phyloP scores from a whole-genome alignment of 345 rosid genomes.

The Eucalyptus fibrosa region DNA sequence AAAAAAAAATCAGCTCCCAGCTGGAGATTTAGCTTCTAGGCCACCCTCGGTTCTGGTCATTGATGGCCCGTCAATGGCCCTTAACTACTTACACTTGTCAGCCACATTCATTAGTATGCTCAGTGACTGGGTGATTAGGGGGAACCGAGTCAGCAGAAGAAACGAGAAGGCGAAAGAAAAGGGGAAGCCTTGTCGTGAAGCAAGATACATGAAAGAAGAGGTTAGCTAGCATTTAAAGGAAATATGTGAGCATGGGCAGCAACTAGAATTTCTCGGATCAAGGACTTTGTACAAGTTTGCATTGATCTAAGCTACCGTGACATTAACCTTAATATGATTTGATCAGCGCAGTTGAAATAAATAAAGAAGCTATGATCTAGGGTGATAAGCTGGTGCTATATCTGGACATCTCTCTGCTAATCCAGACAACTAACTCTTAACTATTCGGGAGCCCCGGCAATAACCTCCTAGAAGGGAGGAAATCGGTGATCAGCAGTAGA shows the following conservation, averaged over 20 bases:
- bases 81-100: not conserved
- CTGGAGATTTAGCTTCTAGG: not conserved
- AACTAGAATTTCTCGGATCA: not conserved
- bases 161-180: not conserved
- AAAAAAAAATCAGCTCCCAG: not conserved
- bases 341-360: not conserved
- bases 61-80: not conserved
- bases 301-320: not conserved
- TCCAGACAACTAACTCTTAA: not conserved
- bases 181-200: not conserved
- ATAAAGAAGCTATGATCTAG: not conserved
- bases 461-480: not conserved
- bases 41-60: not conserved
- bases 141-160: not conserved
- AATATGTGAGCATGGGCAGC: not conserved
- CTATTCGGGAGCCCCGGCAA: not conserved
- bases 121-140: not conserved
- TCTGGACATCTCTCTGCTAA: not conserved
- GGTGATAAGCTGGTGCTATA: not conserved
- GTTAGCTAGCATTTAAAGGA: not conserved
- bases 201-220: not conserved
- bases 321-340: not conserved
- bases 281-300: not conserved
- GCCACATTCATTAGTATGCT: not conserved
- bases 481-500: conserved; percentile 52